These are phyloP conservation scores for Castanospermum australe DNA, from an alignment of 306 rosid genomes.

Conservation along the genomic window DNA sequence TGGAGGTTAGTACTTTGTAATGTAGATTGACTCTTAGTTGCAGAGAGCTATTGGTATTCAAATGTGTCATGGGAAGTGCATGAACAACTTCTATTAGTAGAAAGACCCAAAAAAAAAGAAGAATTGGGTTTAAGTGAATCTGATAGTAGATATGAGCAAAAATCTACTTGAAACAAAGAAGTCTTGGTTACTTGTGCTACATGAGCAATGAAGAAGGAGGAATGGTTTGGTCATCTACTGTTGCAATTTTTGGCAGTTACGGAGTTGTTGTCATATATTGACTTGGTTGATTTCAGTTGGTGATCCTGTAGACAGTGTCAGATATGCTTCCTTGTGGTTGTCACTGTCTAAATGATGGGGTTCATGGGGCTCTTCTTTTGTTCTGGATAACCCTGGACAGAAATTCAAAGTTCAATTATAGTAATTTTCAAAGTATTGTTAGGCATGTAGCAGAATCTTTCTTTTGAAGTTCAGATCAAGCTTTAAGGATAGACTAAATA, in stretches of 20 bases:
- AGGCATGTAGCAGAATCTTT: background rate
- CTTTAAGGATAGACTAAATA: background rate
- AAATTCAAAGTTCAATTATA: background rate
- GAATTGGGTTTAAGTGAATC: background rate
- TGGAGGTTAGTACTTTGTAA: background rate
- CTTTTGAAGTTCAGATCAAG: too few relatives aligned
- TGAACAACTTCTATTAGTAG: too few relatives aligned
- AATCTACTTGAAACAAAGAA: background rate
- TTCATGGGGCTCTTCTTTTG: background rate
- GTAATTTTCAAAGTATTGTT: background rate
- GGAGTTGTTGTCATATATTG: background rate
- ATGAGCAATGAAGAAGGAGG: background rate
- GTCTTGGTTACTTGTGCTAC: background rate
- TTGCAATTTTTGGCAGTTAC: background rate
- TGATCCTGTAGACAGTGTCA: background rate
- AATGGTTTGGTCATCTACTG: background rate
- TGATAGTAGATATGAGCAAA: background rate
- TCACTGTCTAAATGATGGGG: background rate
- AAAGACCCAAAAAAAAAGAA: background rate
- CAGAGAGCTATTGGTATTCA: background rate
- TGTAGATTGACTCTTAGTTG: background rate
- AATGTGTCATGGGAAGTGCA: background rate
- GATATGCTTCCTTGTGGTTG: background rate
- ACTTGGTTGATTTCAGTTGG: background rate
- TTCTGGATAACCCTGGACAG: background rate